Percentiles rank a stretch among this genome's conserved stretches.
Conservation (phyloP, 345 rosid species). For the Eucalyptus paniculata region DNA sequence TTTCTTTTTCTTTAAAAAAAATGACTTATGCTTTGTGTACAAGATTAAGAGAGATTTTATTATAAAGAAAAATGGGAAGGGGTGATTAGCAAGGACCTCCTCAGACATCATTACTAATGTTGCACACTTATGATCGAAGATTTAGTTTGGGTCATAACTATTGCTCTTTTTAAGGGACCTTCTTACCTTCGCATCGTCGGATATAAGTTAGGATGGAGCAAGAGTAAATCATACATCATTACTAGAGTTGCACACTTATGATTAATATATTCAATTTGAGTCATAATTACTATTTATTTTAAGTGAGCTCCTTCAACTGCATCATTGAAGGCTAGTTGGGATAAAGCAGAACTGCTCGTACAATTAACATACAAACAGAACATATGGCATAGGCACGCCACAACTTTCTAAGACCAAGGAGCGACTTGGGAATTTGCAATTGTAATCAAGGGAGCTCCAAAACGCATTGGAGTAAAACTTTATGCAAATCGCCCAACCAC, state of each 20-base stretch:
- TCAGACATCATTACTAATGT: not conserved
- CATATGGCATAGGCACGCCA: rapidly evolving
- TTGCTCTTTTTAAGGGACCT: not conserved
- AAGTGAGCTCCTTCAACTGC: not conserved
- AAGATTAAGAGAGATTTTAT: not conserved
- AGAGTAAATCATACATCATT: not conserved
- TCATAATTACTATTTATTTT: too few relatives aligned
- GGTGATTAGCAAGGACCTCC: not conserved
- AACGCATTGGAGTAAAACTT: not conserved
- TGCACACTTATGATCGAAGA: not conserved
- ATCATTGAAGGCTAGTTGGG: not conserved
- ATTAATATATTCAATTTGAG: rapidly evolving
- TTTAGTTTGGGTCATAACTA: not conserved
- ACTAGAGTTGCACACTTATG: not conserved
- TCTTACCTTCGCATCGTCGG: not conserved
- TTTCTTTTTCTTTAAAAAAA: not conserved
- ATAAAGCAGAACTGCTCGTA: not conserved
- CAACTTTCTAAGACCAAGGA: not conserved
- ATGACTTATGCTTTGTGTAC: not conserved
- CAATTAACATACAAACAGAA: rapidly evolving
- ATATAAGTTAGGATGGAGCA: not conserved
- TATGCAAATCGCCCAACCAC: not conserved
- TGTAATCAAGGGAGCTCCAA: not conserved
- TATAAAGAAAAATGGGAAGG: not conserved
- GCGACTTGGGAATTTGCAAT: not conserved